Evolutionary conservation across 768 basidiomycete genomes (phyloP), one percentile per base, ranked within the genome.

Genomic region (Lactarius psammicola): DNA sequence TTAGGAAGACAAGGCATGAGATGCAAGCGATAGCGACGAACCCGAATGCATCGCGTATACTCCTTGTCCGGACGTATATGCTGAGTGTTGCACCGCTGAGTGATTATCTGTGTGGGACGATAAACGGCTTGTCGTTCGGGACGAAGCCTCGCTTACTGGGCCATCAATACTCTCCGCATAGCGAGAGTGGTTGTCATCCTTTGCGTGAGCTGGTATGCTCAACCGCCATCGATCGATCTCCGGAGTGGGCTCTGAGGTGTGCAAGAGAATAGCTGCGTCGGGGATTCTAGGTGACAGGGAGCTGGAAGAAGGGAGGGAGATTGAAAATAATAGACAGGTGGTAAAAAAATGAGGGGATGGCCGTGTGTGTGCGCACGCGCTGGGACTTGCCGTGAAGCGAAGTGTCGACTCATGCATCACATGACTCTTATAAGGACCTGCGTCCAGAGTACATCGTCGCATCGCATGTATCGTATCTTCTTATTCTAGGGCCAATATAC

Each of bases 221-320:
- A 56, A 59, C 20, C 57, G 65, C 65, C 65, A 66, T 36, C 56
- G 23, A 46, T 63, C 65, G 28, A 66, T 66, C 60, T 36, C 56
- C 13, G 61, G 57, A 28, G 49, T 34, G 28, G 38, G 1, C 26
- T 62, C 40, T 10, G 65, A 53, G 20, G 10, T 10, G 31, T 33
- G 31, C 31, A 33, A 33, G 31, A 33, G 31, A 7, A 7, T 7
- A 3, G 31, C 31, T 33, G 7, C 31, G 31, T 33, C 31, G 31
- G 31, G 31, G 31, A 7, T 33, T 33, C 31, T 7, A 9, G 60
- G 42, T 26, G 53, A 40, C 2, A 33, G 18, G 3, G 46, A 40
- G 60, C 15, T n/a, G 4, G 46, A 33, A 18, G 40, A 60, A 8
- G 51, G 57, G 15, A 7, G 30, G n/a, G n/a, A n/a, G n/a, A n/a